phyloP scores from a whole-genome alignment of 2,329 filamentous ascomycete species.

The Ophiocordyceps camponoti-saundersi region DNA sequence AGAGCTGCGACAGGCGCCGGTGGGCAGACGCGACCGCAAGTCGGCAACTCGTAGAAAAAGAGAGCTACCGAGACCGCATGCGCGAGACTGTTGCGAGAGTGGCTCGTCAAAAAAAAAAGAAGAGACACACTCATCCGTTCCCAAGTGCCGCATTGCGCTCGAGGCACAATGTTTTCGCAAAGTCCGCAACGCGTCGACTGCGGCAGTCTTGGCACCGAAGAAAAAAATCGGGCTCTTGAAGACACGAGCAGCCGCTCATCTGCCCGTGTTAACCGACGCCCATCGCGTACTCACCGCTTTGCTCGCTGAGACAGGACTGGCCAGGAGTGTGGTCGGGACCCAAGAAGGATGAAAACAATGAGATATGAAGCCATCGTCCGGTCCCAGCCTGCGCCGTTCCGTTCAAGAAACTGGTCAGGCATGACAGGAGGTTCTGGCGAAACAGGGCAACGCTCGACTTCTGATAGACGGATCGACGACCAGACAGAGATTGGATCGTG shows the following conservation, averaged over 20 bases:
- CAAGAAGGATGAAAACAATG: slow-evolving; percentile 1
- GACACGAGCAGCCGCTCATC: neutral
- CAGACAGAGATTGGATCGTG: slow-evolving; percentile 1
- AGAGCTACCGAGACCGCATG: neutral
- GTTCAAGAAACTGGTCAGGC: slow-evolving; percentile 34
- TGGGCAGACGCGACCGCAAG: neutral
- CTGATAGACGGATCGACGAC: slow-evolving; percentile 12
- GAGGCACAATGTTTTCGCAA: neutral
- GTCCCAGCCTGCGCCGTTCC: slow-evolving; percentile 9
- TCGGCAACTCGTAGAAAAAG: neutral
- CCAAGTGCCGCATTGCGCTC: neutral
- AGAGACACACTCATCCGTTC: neutral
- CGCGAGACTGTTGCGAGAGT: neutral
- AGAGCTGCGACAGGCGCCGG: slow-evolving; percentile 1
- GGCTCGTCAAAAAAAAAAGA: neutral
- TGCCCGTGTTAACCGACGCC: neutral
- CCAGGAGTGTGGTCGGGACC: slow-evolving; percentile 2
- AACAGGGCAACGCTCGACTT: slow-evolving; percentile 45
- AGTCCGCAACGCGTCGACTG: neutral
- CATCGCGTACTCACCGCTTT: slow-evolving; percentile 29
- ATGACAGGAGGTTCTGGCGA: slow-evolving; percentile 22
- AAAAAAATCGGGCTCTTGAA: neutral
- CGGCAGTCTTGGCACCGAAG: neutral
- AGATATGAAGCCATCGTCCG: slow-evolving; percentile 8
- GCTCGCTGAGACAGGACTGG: slow-evolving; percentile 22